Evolutionary conservation across 2,329 filamentous ascomycete genomes (phyloP).

Genomic region (Phialocephala sp.): DNA sequence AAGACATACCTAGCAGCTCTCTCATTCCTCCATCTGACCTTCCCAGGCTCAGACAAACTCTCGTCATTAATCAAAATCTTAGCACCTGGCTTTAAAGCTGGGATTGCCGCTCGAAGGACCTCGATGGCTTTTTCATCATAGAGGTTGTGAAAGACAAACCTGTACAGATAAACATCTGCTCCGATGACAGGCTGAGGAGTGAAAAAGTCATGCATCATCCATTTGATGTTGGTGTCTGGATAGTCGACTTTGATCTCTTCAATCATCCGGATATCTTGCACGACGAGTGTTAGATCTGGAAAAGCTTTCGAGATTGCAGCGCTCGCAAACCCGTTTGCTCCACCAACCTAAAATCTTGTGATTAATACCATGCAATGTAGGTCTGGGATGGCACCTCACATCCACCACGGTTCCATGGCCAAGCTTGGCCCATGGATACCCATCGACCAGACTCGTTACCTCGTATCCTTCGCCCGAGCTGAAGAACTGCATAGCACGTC

Average conservation of each 20-base stretch:
- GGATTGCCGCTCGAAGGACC: slow-evolving; percentile 46
- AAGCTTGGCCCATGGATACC: slow-evolving; percentile 18
- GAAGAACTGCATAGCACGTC: slow-evolving; percentile 22
- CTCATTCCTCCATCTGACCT: slow-evolving; percentile 41
- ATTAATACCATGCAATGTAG: not conserved
- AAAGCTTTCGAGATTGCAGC: slow-evolving; percentile 35
- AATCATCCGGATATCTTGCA: slow-evolving; percentile 42
- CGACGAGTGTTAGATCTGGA: slow-evolving; percentile 38
- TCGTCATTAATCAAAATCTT: slow-evolving; percentile 44
- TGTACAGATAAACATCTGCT: slow-evolving; percentile 54
- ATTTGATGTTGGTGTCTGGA: slow-evolving; percentile 24
- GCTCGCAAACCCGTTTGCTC: slow-evolving; percentile 37
- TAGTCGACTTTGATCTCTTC: slow-evolving; percentile 49
- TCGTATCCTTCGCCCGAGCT: slow-evolving; percentile 57
- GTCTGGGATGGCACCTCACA: slow-evolving; percentile 8
- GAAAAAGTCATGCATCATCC: slow-evolving; percentile 51
- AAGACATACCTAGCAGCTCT: slow-evolving; percentile 43
- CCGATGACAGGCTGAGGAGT: slow-evolving; percentile 46
- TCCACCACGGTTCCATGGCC: slow-evolving; percentile 21
- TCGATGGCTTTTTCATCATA: slow-evolving; percentile 46
- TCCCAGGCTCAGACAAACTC: slow-evolving; percentile 37
- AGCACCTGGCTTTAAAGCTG: slow-evolving; percentile 49
- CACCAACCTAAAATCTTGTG: slow-evolving; percentile 30
- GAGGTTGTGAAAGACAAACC: slow-evolving; percentile 55
- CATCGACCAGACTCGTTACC: slow-evolving; percentile 53